Evolutionary conservation across 176 grass and related monocot genomes (phyloP), one percentile per base, ranked within the genome.

Genomic region (Secale cereale): DNA sequence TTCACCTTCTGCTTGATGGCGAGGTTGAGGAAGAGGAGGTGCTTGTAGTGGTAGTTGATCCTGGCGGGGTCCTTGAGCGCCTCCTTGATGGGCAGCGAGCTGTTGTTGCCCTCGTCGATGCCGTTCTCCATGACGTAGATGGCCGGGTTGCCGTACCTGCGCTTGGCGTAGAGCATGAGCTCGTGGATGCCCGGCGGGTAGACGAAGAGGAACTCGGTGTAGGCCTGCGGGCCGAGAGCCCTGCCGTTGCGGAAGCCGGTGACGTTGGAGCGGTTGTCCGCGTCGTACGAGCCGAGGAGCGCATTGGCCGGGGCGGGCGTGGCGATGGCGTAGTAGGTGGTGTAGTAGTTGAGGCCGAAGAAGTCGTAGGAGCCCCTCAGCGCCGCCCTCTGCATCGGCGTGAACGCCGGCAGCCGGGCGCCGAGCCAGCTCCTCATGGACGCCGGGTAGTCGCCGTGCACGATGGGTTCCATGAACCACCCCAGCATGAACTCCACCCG

Each of bases 271-370:
- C 84, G 40, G 46, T 67, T 78, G 86, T 97, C 92, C 23, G 87
- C 52, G 0, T 65, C 10, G n/a, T 91, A 97, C 22, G 86, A 81
- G 0, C 20, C 2, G 26, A 85, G 46, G 26, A 85, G 48, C 3
- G 52, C 10, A 15, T 22, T 84, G 27, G 59, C 33, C 25, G 85
- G 59, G 5, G 90, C 79, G n/a, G 90, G 80, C 23, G 57, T 12
- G 26, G 17, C 27, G 59, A 25, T 31, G 16, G 85, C 79, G 60
- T 77, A 97, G 61, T 86, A 82, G 23, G 88, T 12, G 20, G 90
- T 92, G 79, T 92, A 97, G 72, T 97, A 97, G 79, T 97, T 97
- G 27, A 94, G n/a, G 30, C 92, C 92, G 56, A 94, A 32, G 80
- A 94, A 97, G 57, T 97, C 90, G 15, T 90, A 83, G 0, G 95